These are phyloP conservation scores for Parachaetomium inaequale DNA, from an alignment of 495 filamentous ascomycete species.

Conservation along the genomic window DNA sequence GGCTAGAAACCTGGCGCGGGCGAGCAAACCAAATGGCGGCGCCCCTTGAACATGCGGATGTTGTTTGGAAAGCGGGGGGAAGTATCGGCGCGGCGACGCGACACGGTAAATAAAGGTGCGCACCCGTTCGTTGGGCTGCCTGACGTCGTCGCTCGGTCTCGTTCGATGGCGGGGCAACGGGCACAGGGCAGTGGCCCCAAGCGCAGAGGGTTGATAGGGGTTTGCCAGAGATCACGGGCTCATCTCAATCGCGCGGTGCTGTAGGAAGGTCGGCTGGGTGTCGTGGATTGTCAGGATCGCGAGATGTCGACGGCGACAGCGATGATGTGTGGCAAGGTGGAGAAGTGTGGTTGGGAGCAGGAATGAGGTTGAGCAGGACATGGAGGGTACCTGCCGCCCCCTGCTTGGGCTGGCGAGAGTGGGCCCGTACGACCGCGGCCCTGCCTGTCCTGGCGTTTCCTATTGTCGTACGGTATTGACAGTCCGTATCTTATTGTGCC, in stretches of 20 bases:
- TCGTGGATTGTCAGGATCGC: neutral
- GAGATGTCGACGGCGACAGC: neutral
- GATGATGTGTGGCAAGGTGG: slow-evolving; percentile 7
- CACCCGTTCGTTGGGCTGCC: neutral
- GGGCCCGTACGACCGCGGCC: slow-evolving; percentile 3
- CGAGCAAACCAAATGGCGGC: neutral
- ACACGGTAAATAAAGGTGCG: neutral
- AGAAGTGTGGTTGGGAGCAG: slow-evolving; percentile 9
- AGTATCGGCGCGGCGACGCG: slow-evolving; percentile 1
- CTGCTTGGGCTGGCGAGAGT: neutral
- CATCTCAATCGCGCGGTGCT: neutral
- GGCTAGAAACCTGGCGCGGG: neutral
- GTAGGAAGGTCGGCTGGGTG: neutral
- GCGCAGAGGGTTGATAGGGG: neutral
- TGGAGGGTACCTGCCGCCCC: slow-evolving; percentile 10
- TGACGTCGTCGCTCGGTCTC: slow-evolving; percentile 1
- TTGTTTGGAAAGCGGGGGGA: neutral
- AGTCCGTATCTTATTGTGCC: neutral
- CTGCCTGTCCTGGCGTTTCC: neutral
- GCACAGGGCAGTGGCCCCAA: slow-evolving; percentile 3
- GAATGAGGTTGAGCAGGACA: slow-evolving; percentile 18
- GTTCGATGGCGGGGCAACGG: slow-evolving; percentile 10
- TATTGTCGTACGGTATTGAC: slow-evolving; percentile 3
- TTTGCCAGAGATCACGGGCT: neutral
- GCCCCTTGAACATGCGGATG: neutral